Evolutionary conservation across 768 basidiomycete genomes (phyloP), one percentile per base, ranked within the genome.

Genomic region (Auricularia sp.): DNA sequence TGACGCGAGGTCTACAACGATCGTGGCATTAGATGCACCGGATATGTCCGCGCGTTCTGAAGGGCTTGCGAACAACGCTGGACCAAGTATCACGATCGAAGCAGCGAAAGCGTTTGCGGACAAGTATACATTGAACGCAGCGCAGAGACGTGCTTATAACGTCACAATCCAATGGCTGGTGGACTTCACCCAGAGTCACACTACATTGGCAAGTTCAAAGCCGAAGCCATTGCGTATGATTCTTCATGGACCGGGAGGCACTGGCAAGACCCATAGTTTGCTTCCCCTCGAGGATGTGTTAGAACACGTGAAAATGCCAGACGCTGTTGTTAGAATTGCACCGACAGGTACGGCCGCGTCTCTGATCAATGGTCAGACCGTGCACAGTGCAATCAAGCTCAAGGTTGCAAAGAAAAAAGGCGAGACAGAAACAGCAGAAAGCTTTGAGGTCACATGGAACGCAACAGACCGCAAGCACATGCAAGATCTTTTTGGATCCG

Each of bases 251-350:
- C 73, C 74, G 3, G 75, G 73, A 3, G 74, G 74, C 0, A 75
- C 73, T 36, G 74, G 74, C 3, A 77, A 76, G 64, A 76, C 70
- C 6, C 71, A 75, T 58, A 69, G 74, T 34, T 71, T 74, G 1
- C 44, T 67, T 16, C 72, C 74, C 1, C 61, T 77, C 0, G 56
- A 71, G 35, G 2, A n/a, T 0, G 63, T 76, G 0, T 73, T 76
- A 72, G 42, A 33, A 2, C 33, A 44, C 1, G 72, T 70, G 61
- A 65, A 69, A 1, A 65, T 62, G 51, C 67, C 21, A 0, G 69
- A 76, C 54, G 60, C 65, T 2, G 69, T 76, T 14, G 29, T 72
- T 2, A 73, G 68, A 36, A 21, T 75, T 1, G 74, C 73, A 3
- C 74, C 71, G 0, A 75, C 75, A 11, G 75, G 75, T 0, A 70